These are phyloP conservation scores for Mrakia frigida DNA, from an alignment of 768 basidiomycete genomes.

Conservation along the genomic window DNA sequence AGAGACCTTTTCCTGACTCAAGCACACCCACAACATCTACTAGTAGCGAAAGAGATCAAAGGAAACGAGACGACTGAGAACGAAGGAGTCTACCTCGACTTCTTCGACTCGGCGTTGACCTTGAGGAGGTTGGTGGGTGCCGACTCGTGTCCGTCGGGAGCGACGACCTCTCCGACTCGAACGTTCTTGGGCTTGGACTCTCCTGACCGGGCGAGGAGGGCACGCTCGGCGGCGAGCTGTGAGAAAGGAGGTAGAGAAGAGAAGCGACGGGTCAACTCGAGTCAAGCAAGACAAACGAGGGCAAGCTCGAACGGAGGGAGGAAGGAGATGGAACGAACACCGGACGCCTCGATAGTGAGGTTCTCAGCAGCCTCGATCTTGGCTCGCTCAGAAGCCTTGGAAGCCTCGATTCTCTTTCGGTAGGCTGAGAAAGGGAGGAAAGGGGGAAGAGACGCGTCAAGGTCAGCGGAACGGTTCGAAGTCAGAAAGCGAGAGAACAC, in stretches of 20 bases:
- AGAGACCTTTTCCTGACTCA: too few species aligned
- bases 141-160: slow-evolving; percentile 51
- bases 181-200: slow-evolving; percentile 21
- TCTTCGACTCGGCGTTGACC: slow-evolving; percentile 65
- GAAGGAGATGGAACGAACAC: not conserved
- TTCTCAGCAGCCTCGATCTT: slow-evolving; percentile 27
- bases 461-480: not conserved
- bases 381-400: slow-evolving; percentile 41
- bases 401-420: slow-evolving; percentile 60
- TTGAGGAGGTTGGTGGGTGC: slow-evolving; percentile 60
- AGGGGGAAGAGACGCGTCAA: not conserved
- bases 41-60: not conserved
- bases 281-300: too few species aligned
- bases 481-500: not conserved
- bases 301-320: too few species aligned
- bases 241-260: not conserved
- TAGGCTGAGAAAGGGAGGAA: slow-evolving; percentile 50
- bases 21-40: not conserved
- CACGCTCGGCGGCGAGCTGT: slow-evolving; percentile 27
- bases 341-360: slow-evolving; percentile 34
- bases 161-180: slow-evolving; percentile 22
- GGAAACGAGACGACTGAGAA: not conserved
- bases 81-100: slow-evolving; percentile 44
- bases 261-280: not conserved
- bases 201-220: slow-evolving; percentile 25